These are phyloP conservation scores for Aspergillus pseudoviridinutans DNA, from an alignment of 2,329 filamentous ascomycete genomes.

Conservation along the genomic window DNA sequence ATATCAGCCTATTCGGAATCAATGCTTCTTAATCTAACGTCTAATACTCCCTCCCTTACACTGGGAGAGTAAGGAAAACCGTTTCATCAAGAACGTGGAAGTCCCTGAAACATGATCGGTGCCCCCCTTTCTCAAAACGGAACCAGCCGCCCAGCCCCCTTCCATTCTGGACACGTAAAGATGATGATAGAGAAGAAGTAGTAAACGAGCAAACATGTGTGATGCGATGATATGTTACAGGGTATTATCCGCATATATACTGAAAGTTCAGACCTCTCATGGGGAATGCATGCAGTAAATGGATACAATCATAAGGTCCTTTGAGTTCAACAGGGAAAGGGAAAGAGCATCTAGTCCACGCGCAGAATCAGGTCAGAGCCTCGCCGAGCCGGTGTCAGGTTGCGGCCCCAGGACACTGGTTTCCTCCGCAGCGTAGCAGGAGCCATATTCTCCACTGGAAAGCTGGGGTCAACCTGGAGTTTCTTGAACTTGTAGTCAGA, in stretches of 20 bases:
- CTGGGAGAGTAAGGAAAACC: too few species aligned
- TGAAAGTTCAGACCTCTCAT: neutral
- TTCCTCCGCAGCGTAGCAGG: constrained; percentile 19
- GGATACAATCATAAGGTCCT: neutral
- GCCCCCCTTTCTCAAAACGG: neutral
- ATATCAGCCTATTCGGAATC: too few species aligned
- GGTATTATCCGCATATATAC: neutral
- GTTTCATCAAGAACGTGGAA: too few species aligned
- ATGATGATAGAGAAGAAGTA: neutral
- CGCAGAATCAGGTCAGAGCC: constrained; percentile 30
- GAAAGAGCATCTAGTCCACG: constrained; percentile 22
- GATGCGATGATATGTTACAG: neutral
- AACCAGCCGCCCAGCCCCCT: neutral
- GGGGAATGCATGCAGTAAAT: neutral
- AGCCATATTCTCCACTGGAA: constrained; percentile 2
- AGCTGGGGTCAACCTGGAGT: constrained; percentile 5
- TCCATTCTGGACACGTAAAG: neutral
- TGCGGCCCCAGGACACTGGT: constrained; percentile 21
- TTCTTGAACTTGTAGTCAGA: constrained; percentile 1
- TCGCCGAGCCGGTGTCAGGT: constrained; percentile 28
- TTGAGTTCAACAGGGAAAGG: neutral
- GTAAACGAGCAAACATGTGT: neutral
- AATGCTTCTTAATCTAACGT: too few species aligned
- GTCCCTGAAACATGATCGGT: too few species aligned
- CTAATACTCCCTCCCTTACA: too few species aligned